Base-by-base conservation (phyloP, 345 rosid genomes). In the Syzygium aqueum region DNA sequence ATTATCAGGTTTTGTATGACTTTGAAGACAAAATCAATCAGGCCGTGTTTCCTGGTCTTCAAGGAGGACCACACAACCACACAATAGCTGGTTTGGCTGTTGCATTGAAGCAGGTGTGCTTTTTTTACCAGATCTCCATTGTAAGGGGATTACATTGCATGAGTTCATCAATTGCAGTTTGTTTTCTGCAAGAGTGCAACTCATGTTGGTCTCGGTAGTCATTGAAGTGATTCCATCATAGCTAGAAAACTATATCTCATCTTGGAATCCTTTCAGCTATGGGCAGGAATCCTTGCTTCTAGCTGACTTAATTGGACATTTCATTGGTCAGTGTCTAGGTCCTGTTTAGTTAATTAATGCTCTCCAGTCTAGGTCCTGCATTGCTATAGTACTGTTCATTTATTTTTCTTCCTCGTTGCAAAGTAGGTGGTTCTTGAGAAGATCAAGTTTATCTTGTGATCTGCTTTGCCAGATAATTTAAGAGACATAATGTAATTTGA, bases 11-110 rank as follows among this genome's bases (percentile, higher is more conserved):
- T 53, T 51, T 95, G 89, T 96, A 97, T 91, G 99, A 97, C 89
- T 97, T 88, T 88, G 99, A 96, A 91, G 99, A 97, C 93, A 97
- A 95, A 91, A 96, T 97, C 87, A 97, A 96, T 85, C 99, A 97
- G 92, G 95, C 99, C 5, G 99, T 97, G 84, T 97, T 97, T 90
- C 99, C 99, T 83, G 99, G 99, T 89, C 99, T 97, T 90, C 99
- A 97, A 94, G 99, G 99, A 85, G 99, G 99, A 22, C 99, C 99
- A 16, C 99, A 97, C 91, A 96, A 97, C 92, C 99, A 97, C 96
- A 97, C 99, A 54, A 97, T 97, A 84, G 77, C 99, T 77, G 99
- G 98, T 92, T 93, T 97, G 89, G 99, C 99, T 57, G 99, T 97
- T 90, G 98, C 99, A 86, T 85, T 96, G 91, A 97, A 96, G 82